Conservation (phyloP, 2,329 filamentous ascomycete genomes). For the Myriangium duriaei region DNA sequence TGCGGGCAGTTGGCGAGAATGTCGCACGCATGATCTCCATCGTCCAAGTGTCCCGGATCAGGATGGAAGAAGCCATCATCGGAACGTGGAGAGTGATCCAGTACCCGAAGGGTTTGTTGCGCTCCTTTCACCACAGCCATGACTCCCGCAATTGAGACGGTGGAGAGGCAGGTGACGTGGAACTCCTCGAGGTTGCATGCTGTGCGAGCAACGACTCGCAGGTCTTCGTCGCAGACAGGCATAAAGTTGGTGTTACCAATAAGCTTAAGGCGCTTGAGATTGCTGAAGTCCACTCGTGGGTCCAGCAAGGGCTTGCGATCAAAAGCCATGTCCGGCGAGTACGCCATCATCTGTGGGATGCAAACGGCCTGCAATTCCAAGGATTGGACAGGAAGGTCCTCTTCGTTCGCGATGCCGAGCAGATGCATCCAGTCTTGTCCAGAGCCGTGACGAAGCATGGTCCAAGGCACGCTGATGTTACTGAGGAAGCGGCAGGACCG, state of each 20-base stretch:
- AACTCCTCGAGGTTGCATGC: conserved; percentile 40
- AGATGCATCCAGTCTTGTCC: conserved; percentile 37
- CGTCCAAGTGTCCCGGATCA: conserved; percentile 31
- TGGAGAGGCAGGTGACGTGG: conserved; percentile 41
- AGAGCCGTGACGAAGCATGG: conserved; percentile 36
- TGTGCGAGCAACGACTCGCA: conserved; percentile 38
- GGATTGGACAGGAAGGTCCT: conserved; percentile 33
- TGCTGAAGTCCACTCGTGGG: conserved; percentile 33
- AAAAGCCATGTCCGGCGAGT: conserved; percentile 29
- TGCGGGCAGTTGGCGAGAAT: conserved; percentile 34
- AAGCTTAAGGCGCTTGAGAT: conserved; percentile 39
- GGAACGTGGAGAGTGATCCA: conserved; percentile 42
- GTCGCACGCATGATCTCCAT: conserved; percentile 36
- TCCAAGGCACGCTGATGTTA: conserved; percentile 41
- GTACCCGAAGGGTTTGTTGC: conserved; percentile 34
- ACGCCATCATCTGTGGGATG: conserved; percentile 29
- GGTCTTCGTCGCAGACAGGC: conserved; percentile 38
- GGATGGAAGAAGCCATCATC: conserved; percentile 41
- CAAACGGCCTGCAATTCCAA: conserved; percentile 40
- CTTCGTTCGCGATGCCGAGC: conserved; percentile 28
- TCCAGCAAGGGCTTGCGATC: conserved; percentile 34
- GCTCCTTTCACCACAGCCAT: conserved; percentile 41
- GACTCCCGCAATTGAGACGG: conserved; percentile 40
- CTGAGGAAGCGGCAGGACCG: conserved; percentile 35
- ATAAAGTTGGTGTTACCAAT: conserved; percentile 42